Conservation (phyloP, 2,329 filamentous ascomycete genomes). For the Sporothrix variecibatus region DNA sequence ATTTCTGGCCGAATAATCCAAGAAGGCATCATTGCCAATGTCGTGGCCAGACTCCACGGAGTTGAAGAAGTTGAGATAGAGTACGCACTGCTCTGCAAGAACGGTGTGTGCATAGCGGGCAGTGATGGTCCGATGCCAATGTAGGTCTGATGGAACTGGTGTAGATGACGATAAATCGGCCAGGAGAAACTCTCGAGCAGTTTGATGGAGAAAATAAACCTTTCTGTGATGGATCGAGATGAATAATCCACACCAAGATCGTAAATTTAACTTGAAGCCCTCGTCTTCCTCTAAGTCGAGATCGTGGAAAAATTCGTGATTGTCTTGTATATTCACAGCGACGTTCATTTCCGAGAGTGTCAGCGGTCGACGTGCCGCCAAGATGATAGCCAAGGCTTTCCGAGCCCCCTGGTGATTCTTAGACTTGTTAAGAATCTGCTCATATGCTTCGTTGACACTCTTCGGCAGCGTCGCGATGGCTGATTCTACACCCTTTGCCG, state of each 20-base stretch:
- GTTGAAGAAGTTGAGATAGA: slow-evolving; percentile 28
- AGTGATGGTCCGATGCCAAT: slow-evolving; percentile 32
- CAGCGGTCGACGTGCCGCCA: slow-evolving; percentile 35
- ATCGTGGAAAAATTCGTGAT: slow-evolving; percentile 13
- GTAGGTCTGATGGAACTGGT: neutral
- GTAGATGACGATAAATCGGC: neutral
- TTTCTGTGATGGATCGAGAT: slow-evolving; percentile 35
- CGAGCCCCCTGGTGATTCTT: slow-evolving; percentile 24
- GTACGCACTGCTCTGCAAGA: slow-evolving; percentile 32
- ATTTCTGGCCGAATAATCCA: neutral
- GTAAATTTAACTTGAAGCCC: slow-evolving; percentile 31
- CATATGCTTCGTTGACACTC: slow-evolving; percentile 33
- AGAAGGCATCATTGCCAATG: neutral
- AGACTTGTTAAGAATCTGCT: slow-evolving; percentile 31
- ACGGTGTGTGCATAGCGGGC: slow-evolving; percentile 30
- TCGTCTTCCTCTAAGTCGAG: slow-evolving; percentile 32
- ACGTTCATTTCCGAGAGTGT: slow-evolving; percentile 37
- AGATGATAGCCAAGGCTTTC: slow-evolving; percentile 35
- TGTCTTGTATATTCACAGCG: slow-evolving; percentile 31
- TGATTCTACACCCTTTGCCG: slow-evolving; percentile 26
- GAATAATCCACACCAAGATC: slow-evolving; percentile 37
- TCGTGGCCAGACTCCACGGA: neutral
- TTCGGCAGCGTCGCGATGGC: slow-evolving; percentile 31
- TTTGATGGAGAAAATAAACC: slow-evolving; percentile 40
- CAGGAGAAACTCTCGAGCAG: slow-evolving; percentile 39